Evolutionary conservation across 768 basidiomycete species (phyloP), one percentile per base, ranked within the genome.

Genomic region (Xerocomellus intermedius): DNA sequence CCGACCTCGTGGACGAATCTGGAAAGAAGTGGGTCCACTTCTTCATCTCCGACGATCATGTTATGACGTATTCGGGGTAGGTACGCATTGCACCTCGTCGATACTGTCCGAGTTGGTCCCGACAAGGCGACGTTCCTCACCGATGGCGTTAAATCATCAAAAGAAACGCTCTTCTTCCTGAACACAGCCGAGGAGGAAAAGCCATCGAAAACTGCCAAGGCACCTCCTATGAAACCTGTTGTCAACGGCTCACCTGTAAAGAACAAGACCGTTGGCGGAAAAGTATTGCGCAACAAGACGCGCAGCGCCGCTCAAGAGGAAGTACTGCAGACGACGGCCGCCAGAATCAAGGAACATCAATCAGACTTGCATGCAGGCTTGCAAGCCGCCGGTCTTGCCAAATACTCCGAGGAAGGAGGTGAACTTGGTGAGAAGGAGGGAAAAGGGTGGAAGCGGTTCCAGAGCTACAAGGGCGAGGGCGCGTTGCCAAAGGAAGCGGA

Each of bases 401-500:
- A 83, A 66, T 97, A 85, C 68, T 89, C 91, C 1, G 91, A 91
- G 64, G 89, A 87, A 52, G 91, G 87, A 8, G 86, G 82, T 33
- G 90, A 83, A 0, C 75, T 77, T 21, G 82, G 81, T 39, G 88
- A 87, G 14, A 93, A 91, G 62, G 87, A 94, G 65, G 92, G 91
- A 36, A 98, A 98, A 70, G 83, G 85, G 14, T 95, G 94, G 89
- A 96, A 95, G 70, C 84, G 86, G 57, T 98, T 96, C 76, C 93
- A 93, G 75, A 96, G 94, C 63, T 99, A 98, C 74, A 94, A 94
- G 73, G 89, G 95, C 33, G 96, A 99, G 66, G 91, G 81, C 14
- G 95, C 87, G 47, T 71, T 98, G 33, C 97, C 96, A 2, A 77
- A 79, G n/a, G 88, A 94, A 54, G 85, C 87, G 7, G 90, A 94